A percentile compares a stretch with the other conserved stretches of the same genome.
Conservation (phyloP, 2,329 filamentous ascomycete species). For the Claviceps citrina region DNA sequence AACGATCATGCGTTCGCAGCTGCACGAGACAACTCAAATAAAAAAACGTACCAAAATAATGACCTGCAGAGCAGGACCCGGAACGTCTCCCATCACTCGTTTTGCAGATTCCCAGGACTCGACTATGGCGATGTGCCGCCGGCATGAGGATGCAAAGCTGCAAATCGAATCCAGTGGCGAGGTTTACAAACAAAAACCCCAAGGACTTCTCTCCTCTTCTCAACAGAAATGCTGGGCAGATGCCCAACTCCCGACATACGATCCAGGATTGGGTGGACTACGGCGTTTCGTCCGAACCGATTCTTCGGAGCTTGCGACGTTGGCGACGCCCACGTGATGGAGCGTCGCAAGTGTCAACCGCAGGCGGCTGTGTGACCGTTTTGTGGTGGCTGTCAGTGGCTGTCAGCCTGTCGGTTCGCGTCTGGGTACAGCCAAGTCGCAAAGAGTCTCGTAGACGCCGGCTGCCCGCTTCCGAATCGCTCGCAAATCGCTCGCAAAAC, state of each 20-base stretch:
- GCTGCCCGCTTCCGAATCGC: neutral
- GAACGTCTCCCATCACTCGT: conserved; percentile 13
- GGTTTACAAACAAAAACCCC: neutral
- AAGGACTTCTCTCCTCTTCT: neutral
- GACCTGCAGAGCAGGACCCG: conserved; percentile 48
- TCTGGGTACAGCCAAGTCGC: neutral
- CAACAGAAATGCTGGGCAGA: neutral
- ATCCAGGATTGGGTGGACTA: neutral
- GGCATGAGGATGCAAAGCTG: neutral
- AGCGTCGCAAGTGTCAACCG: neutral
- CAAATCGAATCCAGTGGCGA: neutral
- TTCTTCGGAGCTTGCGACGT: neutral
- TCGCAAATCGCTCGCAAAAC: neutral
- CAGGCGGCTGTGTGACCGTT: neutral
- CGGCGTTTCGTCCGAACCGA: neutral
- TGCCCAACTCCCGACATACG: neutral
- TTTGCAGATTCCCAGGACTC: neutral
- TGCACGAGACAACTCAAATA: neutral
- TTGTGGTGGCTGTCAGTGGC: conserved; percentile 1
- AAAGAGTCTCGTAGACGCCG: neutral
- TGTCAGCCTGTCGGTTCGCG: neutral
- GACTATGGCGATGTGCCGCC: neutral
- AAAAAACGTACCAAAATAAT: conserved; percentile 46
- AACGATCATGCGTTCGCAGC: neutral
- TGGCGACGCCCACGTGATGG: neutral